Evolutionary conservation across 1,284 basidiomycete genomes (phyloP), one percentile per base, ranked within the genome.

Genomic region (Marasmius fiardii): DNA sequence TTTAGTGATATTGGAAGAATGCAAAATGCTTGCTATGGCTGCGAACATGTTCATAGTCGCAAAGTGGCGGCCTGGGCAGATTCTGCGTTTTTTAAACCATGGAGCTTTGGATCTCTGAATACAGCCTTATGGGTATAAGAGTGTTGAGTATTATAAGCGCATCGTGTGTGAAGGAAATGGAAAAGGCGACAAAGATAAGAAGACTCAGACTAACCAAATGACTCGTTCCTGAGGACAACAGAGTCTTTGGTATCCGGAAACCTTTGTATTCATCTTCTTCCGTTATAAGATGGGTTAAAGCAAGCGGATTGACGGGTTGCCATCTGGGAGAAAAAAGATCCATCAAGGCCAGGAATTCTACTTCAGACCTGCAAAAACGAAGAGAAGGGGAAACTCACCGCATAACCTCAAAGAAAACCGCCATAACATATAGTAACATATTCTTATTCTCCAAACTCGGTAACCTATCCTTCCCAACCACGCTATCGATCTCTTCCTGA

Each of bases 401-500:
- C 44, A 78, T 47, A 0, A 73, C 64, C 60, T 80, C 78, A 54
- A 73, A 72, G 0, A 67, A 57, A 6, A 83, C 57, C 0, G 81
- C 81, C 21, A 76, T 71, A 6, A 79, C 59, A 60, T 81, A 41
- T 20, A 16, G 39, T n/a, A 41, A 41, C 11, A 14, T n/a, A 16
- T 41, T n/a, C 7, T n/a, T 6, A 20, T 41, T 16, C 14, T 41
- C 16, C 16, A 41, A 41, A 16, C 7, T n/a, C 14, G 39, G 16
- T 18, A 41, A 16, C 14, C 39, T 41, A n/a, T 41, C 39, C 16
- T 7, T 6, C 7, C 39, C 39, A 2, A 41, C 5, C 7, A 41
- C 39, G 11, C 20, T 10, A 16, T 41, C 39, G 11, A 41, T 10
- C 16, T 41, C n/a, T 20, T 41, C 39, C n/a, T 20, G 39, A 41